A percentile compares a stretch with the other conserved stretches of the same genome.
Evolutionary conservation across 2,329 filamentous ascomycete species (phyloP).

Genomic region (Apiospora malaysiana): DNA sequence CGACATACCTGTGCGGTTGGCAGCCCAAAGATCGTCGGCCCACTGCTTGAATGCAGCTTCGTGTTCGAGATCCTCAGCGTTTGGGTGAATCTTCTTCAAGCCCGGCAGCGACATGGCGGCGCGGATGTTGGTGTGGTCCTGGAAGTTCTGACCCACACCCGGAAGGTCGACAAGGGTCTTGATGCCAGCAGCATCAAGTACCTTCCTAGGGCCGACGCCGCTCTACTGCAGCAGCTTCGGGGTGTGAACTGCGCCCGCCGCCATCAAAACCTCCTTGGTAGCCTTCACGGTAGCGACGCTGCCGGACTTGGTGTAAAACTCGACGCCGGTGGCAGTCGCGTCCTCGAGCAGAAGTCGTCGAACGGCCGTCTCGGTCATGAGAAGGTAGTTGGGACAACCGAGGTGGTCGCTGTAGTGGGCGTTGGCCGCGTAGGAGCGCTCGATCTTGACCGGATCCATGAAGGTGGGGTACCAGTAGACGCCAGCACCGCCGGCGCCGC

Average conservation of each 20-base stretch:
- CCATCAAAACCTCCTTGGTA: constrained; percentile 49
- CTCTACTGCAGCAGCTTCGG: constrained; percentile 45
- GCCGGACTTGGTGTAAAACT: constrained; percentile 32
- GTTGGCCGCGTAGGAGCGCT: constrained; percentile 46
- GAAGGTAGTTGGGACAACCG: constrained; percentile 40
- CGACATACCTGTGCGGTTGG: constrained; percentile 35
- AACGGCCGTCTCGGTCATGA: constrained; percentile 39
- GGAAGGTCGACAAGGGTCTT: constrained; percentile 48
- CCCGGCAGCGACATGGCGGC: not conserved
- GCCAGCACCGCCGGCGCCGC: constrained; percentile 45
- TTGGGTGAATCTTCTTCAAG: constrained; percentile 31
- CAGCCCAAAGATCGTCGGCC: constrained; percentile 37
- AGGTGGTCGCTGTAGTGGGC: constrained; percentile 41
- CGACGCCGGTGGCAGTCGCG: constrained; percentile 38
- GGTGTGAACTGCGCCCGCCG: constrained; percentile 49
- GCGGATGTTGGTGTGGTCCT: constrained; percentile 47
- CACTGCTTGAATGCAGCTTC: constrained; percentile 35
- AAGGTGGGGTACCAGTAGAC: constrained; percentile 51
- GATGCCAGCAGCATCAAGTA: constrained; percentile 51
- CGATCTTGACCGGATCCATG: constrained; percentile 43
- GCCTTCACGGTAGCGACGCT: constrained; percentile 34
- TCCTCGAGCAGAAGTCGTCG: constrained; percentile 38
- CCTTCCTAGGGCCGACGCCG: constrained; percentile 45
- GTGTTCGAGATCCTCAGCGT: constrained; percentile 35
- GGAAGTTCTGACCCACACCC: constrained; percentile 55